Evolutionary conservation across 225 moss, liverwort and hornwort species (phyloP).

Genomic region (Pleurozium schreberi): DNA sequence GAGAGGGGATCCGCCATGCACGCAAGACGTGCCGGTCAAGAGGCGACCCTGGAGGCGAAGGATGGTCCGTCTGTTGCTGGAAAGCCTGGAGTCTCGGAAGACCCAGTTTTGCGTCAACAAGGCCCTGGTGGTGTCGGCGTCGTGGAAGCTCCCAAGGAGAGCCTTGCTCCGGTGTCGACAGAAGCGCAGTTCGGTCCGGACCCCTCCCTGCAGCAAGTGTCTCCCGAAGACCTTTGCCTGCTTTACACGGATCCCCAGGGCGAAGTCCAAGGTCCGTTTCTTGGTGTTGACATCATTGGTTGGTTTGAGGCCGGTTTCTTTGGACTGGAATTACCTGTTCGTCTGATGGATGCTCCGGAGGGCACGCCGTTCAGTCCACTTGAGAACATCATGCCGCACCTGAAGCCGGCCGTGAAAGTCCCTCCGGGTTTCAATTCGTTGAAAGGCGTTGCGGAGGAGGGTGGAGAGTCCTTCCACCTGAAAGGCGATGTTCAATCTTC

Average conservation of each 20-base stretch:
- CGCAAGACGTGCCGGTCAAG: neutral
- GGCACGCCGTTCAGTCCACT: slow-evolving; percentile 54
- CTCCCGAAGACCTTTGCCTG: slow-evolving; percentile 71
- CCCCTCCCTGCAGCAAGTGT: slow-evolving; percentile 8
- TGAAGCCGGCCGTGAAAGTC: slow-evolving; percentile 88
- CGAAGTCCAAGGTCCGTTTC: slow-evolving; percentile 89
- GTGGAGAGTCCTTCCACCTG: slow-evolving; percentile 25
- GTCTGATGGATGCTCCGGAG: slow-evolving; percentile 61
- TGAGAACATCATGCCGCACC: slow-evolving; percentile 91
- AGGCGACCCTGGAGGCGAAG: neutral
- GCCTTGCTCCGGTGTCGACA: neutral
- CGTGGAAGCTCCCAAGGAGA: slow-evolving; percentile 9
- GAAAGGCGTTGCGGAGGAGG: slow-evolving; percentile 62
- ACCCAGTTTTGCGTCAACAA: neutral
- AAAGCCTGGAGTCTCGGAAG: slow-evolving; percentile 1
- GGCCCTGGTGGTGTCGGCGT: neutral
- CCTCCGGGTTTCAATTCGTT: slow-evolving; percentile 86
- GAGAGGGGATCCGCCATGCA: slow-evolving; percentile 4
- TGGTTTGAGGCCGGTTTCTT: slow-evolving; percentile 99
- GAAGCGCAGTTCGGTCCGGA: slow-evolving; percentile 29
- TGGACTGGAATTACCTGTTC: slow-evolving; percentile 80
- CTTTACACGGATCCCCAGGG: slow-evolving; percentile 91
- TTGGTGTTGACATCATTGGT: slow-evolving; percentile 80
- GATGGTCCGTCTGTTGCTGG: neutral
- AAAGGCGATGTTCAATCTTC: slow-evolving; percentile 52